A percentile compares a stretch with the other conserved stretches of the same genome.
Evolutionary conservation across 2,329 filamentous ascomycete species (phyloP).

Genomic region (Dothistroma pini): DNA sequence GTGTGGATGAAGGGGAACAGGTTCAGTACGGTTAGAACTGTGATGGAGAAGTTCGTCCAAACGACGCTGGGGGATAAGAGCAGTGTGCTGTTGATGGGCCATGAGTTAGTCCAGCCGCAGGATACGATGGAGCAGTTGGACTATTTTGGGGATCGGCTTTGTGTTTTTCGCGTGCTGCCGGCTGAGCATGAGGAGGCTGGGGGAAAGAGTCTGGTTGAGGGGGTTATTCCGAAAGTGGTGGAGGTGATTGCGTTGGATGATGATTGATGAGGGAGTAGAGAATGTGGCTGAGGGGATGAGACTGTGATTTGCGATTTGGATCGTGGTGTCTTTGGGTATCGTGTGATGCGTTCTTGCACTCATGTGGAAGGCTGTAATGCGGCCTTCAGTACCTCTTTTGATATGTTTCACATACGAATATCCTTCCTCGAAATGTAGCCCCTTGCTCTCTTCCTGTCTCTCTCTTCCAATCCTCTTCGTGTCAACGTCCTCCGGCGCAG

Average conservation of each 20-base stretch:
- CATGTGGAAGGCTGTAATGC: background rate
- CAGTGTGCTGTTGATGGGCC: constrained; percentile 25
- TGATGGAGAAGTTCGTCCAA: constrained; percentile 20
- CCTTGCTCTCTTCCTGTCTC: background rate
- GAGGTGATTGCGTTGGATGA: constrained; percentile 22
- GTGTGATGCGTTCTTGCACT: background rate
- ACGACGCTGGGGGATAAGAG: constrained; percentile 18
- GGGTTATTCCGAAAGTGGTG: constrained; percentile 14
- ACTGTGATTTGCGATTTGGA: background rate
- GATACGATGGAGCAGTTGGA: constrained; percentile 30
- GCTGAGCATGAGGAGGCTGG: constrained; percentile 3
- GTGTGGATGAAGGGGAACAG: constrained; percentile 35
- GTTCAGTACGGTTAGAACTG: constrained; percentile 32
- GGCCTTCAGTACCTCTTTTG: background rate
- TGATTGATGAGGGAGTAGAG: constrained; percentile 3
- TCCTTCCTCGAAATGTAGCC: background rate
- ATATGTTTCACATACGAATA: background rate
- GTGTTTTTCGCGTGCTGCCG: constrained; percentile 29
- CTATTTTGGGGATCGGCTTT: constrained; percentile 30
- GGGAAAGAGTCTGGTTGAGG: constrained; percentile 19
- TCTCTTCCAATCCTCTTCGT: too few species aligned
- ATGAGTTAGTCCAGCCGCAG: constrained; percentile 20
- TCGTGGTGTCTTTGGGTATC: background rate
- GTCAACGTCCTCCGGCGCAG: too few species aligned
- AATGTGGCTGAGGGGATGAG: background rate